Base-by-base conservation (phyloP, 202 grass and related monocot genomes). In the Bolboschoenoplectus hybrid region DNA sequence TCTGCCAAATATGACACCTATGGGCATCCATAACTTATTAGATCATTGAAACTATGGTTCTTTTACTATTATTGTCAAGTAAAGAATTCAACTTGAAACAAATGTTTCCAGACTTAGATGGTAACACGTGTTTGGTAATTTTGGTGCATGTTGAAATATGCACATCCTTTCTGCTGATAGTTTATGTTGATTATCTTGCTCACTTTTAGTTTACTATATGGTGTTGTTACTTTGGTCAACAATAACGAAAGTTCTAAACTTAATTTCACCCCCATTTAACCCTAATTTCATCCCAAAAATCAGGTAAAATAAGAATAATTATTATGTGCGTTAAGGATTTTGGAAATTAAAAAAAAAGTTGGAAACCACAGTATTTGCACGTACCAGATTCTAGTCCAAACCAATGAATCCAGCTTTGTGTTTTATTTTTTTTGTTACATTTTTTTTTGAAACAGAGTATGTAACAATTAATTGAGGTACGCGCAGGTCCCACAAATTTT, bases 101-200 rank as follows among this genome's bases (percentile, higher is more conserved):
- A 78, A 7, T 56, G 74, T 78, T 78, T 77, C 74, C 74, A 36
- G 56, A 56, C 32, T 17, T 38, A 9, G 50, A 17, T 17, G 17
- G 6, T 16, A 57, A 78, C 74, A 78, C 51, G 74, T 78, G 74
- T 78, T 57, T 40, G 74, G 51, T 9, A 4, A 40, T 57, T 57
- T 76, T 39, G n/a, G 13, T 39, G 13, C 6, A 19, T 17, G 12
- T 55, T 76, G 72, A 26, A 26, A 49, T 73, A 26, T 32, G 45
- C 19, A 73, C 49, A 13, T 12, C 43, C 13, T 32, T 73, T 49
- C 7, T 73, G 44, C 7, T 73, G 44, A 73, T 46, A 73, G 8
- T 73, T 73, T 55, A 76, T 17, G 13, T 1, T 56, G 74, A 19
- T 47, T 78, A 7, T 16, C 20, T 16, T 38, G 9, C 11, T 39